phyloP scores from a whole-genome alignment of 441 rosid species.

The Euphorbia celastroides region DNA sequence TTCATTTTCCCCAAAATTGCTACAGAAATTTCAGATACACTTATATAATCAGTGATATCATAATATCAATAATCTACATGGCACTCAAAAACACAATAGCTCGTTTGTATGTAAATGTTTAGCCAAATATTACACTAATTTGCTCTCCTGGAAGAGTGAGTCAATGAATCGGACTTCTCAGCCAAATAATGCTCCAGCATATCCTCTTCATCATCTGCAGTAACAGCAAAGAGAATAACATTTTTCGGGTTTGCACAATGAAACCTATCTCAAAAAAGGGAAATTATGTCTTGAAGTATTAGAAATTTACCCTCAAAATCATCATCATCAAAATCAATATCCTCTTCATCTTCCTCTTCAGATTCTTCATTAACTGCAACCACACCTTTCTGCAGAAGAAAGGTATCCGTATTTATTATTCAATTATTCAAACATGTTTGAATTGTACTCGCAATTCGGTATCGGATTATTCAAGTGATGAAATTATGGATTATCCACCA shows the following conservation, averaged over 20 bases:
- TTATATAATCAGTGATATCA: background rate
- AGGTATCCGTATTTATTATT: background rate
- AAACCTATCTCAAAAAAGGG: too few species aligned
- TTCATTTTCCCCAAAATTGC: background rate
- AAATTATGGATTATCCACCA: too few species aligned
- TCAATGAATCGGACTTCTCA: conserved; percentile 75
- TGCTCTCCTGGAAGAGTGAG: too few species aligned
- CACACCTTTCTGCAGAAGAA: conserved; percentile 66
- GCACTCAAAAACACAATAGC: conserved; percentile 13
- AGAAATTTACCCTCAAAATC: conserved; percentile 73
- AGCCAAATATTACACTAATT: conserved; percentile 14
- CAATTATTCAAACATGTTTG: conserved; percentile 1
- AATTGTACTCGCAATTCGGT: background rate
- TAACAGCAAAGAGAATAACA: conserved; percentile 9
- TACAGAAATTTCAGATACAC: background rate
- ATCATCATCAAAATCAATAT: conserved; percentile 80
- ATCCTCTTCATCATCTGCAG: conserved; percentile 86
- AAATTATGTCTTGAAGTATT: background rate
- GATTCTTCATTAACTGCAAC: conserved; percentile 45
- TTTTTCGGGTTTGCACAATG: background rate
- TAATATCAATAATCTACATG: conserved; percentile 3
- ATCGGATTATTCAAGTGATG: background rate
- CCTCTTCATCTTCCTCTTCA: too few species aligned
- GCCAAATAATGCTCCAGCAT: conserved; percentile 96
- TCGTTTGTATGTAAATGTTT: too few species aligned